Evolutionary conservation across 169 alveolate species (phyloP), one percentile per base, ranked within the genome.

Genomic region (Plasmodium vivax): DNA sequence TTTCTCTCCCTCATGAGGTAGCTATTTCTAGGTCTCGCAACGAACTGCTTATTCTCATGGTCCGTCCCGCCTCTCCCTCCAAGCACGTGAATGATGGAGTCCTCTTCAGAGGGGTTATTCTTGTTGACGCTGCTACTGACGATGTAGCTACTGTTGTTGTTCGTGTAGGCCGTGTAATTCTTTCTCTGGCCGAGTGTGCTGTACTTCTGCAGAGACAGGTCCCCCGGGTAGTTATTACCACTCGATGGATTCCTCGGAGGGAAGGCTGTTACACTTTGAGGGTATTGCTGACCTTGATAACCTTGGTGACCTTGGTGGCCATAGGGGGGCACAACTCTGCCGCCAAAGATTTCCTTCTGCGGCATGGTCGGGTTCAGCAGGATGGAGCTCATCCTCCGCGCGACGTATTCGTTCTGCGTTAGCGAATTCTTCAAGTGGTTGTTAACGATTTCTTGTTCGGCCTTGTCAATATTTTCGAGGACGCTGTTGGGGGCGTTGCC

Each of bases 361-460:
- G 56, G 54, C 14, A 77, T 10, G 32, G 47, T 71, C 0, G 82
- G 93, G 16, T 75, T 85, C 43, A 85, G 43, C n/a, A 85, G 68
- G 75, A 85, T 75, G 5, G 93, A 85, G 27, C 93, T 85, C 93
- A 85, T 85, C 58, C 93, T 74, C 62, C 85, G 58, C 27, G 93
- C 93, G 4, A 54, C 85, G 43, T 85, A 85, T 47, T 85, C 93
- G 80, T 85, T 85, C 36, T 75, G 85, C 54, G 82, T 16, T 16
- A 85, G 41, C 27, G 93, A 87, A 75, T 87, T 87, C 81, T 87
- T 87, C 72, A 87, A 87, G 77, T 87, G 93, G 32, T 77, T 87
- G 43, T 87, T 87, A n/a, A 87, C 87, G 45, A 87, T 87, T 75
- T 87, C 87, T 56, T 87, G 85, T 51, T 87, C 93, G 3, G 93